phyloP scores from a whole-genome alignment of 1,284 basidiomycete genomes.

The Naganishia liquefaciens region DNA sequence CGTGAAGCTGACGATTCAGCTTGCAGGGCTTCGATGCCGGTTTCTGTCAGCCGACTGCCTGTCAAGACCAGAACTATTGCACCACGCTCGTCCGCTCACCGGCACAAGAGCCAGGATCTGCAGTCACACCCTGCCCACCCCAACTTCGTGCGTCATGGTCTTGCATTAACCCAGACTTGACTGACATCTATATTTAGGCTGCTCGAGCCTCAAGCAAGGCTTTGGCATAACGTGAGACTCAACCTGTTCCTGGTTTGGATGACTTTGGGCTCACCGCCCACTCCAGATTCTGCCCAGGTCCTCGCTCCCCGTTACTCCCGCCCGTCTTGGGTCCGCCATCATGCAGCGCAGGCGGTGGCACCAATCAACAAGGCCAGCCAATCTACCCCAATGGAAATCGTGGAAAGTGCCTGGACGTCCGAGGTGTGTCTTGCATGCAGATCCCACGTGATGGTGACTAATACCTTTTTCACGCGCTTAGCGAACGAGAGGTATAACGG shows the following conservation, averaged over 20 bases:
- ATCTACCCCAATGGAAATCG: slow-evolving; percentile 24
- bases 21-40: slow-evolving; percentile 4
- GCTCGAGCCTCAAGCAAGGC: slow-evolving; percentile 15
- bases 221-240: slow-evolving; percentile 14
- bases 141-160: slow-evolving; percentile 8
- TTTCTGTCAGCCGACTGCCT: slow-evolving; percentile 22
- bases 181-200: not conserved
- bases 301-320: slow-evolving; percentile 12
- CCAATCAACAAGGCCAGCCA: not conserved
- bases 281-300: slow-evolving; percentile 6
- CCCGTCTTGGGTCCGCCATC: slow-evolving; percentile 3
- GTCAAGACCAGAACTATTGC: slow-evolving; percentile 19
- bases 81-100: slow-evolving; percentile 13
- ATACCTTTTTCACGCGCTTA: not conserved
- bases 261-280: not conserved
- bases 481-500: slow-evolving; percentile 14
- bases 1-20: not conserved
- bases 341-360: not conserved
- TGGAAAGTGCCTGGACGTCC: slow-evolving; percentile 16
- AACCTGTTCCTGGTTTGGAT: too few relatives aligned
- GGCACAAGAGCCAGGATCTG: slow-evolving; percentile 2
- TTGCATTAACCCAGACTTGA: not conserved
- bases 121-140: slow-evolving; percentile 4
- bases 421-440: slow-evolving; percentile 3
- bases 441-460: not conserved